Percentiles rank a stretch among this genome's conserved stretches.
phyloP scores from a whole-genome alignment of 2,329 filamentous ascomycete genomes.

The Alternaria ventricosa region DNA sequence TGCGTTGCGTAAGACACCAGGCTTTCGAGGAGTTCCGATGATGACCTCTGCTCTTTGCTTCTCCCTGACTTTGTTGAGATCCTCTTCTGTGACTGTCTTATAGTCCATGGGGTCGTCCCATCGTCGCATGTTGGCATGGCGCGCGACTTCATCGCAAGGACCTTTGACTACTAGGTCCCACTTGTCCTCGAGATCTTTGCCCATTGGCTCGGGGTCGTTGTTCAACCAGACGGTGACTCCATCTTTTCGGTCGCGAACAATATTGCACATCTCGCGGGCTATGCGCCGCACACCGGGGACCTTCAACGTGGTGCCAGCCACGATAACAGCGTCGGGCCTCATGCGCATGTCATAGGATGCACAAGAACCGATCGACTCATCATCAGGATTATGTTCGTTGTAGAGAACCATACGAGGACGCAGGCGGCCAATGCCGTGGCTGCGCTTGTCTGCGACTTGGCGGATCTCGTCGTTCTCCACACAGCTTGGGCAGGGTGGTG shows the following conservation, averaged over 20 bases:
- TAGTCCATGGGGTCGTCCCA: constrained; percentile 60
- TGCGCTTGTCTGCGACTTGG: constrained; percentile 82
- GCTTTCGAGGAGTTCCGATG: constrained; percentile 42
- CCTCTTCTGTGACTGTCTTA: constrained; percentile 45
- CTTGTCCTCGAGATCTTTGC: constrained; percentile 85
- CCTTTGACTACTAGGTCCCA: constrained; percentile 92
- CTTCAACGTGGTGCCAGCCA: constrained; percentile 94
- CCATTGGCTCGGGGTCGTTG: constrained; percentile 80
- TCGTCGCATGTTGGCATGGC: constrained; percentile 66
- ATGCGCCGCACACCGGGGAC: constrained; percentile 91
- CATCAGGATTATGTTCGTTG: constrained; percentile 96
- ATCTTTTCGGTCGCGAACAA: constrained; percentile 80
- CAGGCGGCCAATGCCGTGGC: constrained; percentile 88
- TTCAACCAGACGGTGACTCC: constrained; percentile 96
- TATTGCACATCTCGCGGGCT: constrained; percentile 86
- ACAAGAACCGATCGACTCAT: constrained; percentile 92
- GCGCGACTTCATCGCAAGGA: constrained; percentile 86
- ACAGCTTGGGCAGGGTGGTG: constrained; percentile 80
- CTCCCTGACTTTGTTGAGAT: constrained; percentile 39
- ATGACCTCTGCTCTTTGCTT: constrained; percentile 42
- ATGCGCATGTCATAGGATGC: constrained; percentile 84
- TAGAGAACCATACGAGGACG: constrained; percentile 95
- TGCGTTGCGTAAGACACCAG: constrained; percentile 33
- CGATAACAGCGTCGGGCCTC: constrained; percentile 88
- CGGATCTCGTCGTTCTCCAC: constrained; percentile 77